A percentile compares a stretch with the other conserved stretches of the same genome.
phyloP scores from a whole-genome alignment of 306 rosid genomes.

The Dalbergia oliveri region DNA sequence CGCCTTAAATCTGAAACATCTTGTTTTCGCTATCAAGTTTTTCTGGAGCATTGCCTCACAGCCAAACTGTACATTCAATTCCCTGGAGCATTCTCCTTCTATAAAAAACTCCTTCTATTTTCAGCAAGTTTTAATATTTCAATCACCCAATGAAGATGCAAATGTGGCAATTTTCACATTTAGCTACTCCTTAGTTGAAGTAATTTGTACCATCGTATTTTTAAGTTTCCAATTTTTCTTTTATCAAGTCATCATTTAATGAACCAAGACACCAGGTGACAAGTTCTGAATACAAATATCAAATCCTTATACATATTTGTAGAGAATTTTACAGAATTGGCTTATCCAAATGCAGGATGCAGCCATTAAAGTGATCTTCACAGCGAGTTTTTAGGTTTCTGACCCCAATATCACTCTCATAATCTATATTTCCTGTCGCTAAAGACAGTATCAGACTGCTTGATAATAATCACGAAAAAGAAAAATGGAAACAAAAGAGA shows the following conservation, averaged over 20 bases:
- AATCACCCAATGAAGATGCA: not conserved
- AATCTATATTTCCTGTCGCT: conserved; percentile 16
- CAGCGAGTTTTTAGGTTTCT: conserved; percentile 11
- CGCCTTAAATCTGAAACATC: conserved; percentile 1
- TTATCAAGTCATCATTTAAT: not conserved
- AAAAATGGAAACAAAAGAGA: conserved; percentile 2
- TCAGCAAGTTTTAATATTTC: conserved; percentile 33
- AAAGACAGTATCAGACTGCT: conserved; percentile 27
- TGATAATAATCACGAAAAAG: not conserved
- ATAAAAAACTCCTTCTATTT: conserved; percentile 17
- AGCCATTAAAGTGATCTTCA: not conserved
- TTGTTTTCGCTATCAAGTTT: not conserved
- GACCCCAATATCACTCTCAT: not conserved
- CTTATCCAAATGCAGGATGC: not conserved
- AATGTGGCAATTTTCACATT: conserved; percentile 12
- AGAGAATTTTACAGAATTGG: not conserved
- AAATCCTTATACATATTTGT: not conserved
- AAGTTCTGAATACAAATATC: not conserved
- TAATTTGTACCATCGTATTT: not conserved
- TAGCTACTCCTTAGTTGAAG: not conserved
- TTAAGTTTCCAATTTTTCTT: not conserved
- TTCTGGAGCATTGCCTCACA: not conserved
- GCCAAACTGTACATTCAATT: not conserved
- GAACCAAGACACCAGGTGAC: no score
- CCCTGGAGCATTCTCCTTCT: not conserved